A percentile compares a stretch with the other conserved stretches of the same genome.
phyloP scores from a whole-genome alignment of 139 green algal genomes.

The Auxenochlorella protothecoides region DNA sequence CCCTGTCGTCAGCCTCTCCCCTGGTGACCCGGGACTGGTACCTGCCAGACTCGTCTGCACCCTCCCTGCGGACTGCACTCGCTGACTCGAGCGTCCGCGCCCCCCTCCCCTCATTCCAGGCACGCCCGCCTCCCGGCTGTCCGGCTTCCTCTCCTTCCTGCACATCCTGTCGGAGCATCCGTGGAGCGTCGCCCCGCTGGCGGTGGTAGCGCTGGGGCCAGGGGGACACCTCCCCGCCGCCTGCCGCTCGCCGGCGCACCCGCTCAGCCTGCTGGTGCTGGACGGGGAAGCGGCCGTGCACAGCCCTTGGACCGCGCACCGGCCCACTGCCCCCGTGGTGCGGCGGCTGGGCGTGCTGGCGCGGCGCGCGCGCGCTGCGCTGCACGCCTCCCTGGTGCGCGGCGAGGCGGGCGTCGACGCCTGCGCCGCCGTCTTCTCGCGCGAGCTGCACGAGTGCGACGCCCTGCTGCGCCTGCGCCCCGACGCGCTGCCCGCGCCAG shows the following conservation, averaged over 20 bases:
- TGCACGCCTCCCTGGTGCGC: conserved; percentile 12
- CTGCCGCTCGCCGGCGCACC: not conserved
- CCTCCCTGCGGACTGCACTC: no score
- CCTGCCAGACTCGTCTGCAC: no score
- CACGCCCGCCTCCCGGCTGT: conserved; percentile 11
- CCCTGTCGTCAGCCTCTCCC: no score
- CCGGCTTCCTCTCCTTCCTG: conserved; percentile 66
- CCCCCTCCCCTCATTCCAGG: no score
- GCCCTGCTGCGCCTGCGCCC: conserved; percentile 40
- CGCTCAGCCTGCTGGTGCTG: conserved; percentile 9
- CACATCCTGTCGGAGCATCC: conserved; percentile 48
- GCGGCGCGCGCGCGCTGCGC: not conserved
- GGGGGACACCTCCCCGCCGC: not conserved
- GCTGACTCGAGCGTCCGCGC: no score
- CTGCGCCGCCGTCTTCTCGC: conserved; percentile 21
- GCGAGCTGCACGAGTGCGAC: conserved; percentile 44
- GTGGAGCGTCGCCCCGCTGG: conserved; percentile 44
- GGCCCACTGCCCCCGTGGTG: conserved; percentile 11
- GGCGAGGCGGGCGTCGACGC: not conserved
- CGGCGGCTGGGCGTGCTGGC: conserved; percentile 22
- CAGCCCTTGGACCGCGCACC: conserved; percentile 13
- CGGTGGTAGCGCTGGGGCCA: conserved; percentile 35
- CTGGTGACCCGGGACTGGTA: no score
- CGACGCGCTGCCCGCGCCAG: conserved; percentile 38
- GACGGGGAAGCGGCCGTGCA: conserved; percentile 10